Evolutionary conservation across 306 rosid genomes (phyloP).

Genomic region (Vigna trinervia): DNA sequence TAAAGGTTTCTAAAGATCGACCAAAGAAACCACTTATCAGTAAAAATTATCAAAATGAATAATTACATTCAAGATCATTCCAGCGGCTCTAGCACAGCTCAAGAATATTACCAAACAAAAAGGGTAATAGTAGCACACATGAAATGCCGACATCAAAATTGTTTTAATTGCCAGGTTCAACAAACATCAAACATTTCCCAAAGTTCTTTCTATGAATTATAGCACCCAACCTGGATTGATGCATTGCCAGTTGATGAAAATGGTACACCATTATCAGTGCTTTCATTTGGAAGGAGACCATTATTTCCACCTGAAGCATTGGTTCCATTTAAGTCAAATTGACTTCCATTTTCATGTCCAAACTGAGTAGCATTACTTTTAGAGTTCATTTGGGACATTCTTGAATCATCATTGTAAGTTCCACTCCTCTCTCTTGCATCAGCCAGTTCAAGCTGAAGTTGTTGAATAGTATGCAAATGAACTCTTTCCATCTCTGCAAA

Average conservation of each 20-base stretch:
- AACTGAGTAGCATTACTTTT: conserved; percentile 65
- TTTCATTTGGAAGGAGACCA: conserved; percentile 69
- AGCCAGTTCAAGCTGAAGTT: conserved; percentile 88
- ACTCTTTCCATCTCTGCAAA: conserved; percentile 92
- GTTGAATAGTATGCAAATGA: conserved; percentile 85
- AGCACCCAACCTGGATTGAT: conserved; percentile 65
- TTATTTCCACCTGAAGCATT: conserved; percentile 68
- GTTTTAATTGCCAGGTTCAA: not conserved
- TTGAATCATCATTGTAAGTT: conserved; percentile 68
- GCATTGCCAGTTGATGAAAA: conserved; percentile 69
- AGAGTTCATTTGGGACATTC: conserved; percentile 61
- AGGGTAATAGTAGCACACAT: not conserved
- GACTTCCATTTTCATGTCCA: conserved; percentile 75
- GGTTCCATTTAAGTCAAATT: conserved; percentile 65
- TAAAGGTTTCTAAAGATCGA: too few relatives aligned
- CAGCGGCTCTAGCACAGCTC: not conserved
- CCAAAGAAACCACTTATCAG: too few relatives aligned
- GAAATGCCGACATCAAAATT: not conserved
- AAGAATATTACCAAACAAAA: not conserved
- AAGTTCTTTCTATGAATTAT: not conserved
- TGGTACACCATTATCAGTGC: conserved; percentile 63
- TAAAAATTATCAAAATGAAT: too few relatives aligned
- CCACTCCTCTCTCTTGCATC: conserved; percentile 90
- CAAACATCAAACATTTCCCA: not conserved
- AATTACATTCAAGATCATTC: not conserved